Evolutionary conservation across 2,329 filamentous ascomycete species (phyloP), one percentile per base, ranked within the genome.

Genomic region (Neofusicoccum sp.): DNA sequence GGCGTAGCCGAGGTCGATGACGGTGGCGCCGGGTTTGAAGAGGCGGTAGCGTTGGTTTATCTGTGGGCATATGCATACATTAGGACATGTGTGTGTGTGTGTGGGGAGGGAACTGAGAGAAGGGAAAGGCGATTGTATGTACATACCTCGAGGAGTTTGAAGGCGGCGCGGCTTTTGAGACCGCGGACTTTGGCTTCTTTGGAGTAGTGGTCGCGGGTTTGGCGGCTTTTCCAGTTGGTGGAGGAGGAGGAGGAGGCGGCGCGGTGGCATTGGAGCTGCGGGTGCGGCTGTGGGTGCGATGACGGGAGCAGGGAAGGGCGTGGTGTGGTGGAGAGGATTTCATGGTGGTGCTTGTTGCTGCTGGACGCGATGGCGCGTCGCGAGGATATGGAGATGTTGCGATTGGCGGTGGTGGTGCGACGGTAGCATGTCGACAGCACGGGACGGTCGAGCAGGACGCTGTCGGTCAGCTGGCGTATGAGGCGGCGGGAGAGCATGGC

Each of bases 1-100:
- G 9, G 91, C 91, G 73, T 89, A 96, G 36, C 90, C 90, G 85
- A 99, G 79, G 76, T 99, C 95, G 56, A 99, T 87, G 1, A 99
- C 89, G 0, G 91, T 96, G 74, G 96, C 89, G 1, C 90, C 90
- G 5, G 79, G 82, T 63, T 82, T 86, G 76, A 99, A 97, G 20
- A 99, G 76, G 54, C 80, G 85, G 75, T 96, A 89, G 68, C 89
- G 91, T 16, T 86, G 79, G 76, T 98, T 89, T 76, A 99, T 90
- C 89, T 93, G 64, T 4, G 24, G 12, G 2, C 8, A 40, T 14
- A 11, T 14, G 11, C 14, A n/a, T n/a, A n/a, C n/a, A n/a, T 8
- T 8, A n/a, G n/a, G 36, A 40, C 7, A 24, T 31, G 14, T 2
- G 3, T 26, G 28, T 8, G 24, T 5, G 31, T 34, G 34, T 4